A percentile compares a stretch with the other conserved stretches of the same genome.
phyloP scores from a whole-genome alignment of 345 rosid species.

The Diplotaxis tenuifolia region DNA sequence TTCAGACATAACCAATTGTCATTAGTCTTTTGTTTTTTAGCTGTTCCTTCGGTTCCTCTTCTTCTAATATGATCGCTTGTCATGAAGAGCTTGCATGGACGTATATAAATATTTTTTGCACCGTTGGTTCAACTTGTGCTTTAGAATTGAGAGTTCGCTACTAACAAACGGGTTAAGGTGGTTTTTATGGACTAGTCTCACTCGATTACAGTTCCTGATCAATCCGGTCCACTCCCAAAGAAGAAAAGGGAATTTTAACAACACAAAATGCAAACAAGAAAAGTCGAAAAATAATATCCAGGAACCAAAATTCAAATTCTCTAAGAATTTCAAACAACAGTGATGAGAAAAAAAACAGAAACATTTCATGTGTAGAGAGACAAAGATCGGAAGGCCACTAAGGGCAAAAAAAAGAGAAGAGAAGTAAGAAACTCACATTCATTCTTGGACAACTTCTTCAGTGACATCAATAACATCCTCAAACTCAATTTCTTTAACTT shows the following conservation, averaged over 20 bases:
- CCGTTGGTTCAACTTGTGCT: too few species aligned
- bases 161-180: neutral
- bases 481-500: constrained; percentile 52
- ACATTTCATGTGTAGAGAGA: neutral
- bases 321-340: neutral
- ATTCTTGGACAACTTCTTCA: constrained; percentile 37
- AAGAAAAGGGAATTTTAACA: neutral
- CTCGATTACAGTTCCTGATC: neutral
- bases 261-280: neutral
- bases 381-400: too few species aligned
- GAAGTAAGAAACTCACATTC: neutral
- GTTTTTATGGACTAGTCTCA: neutral
- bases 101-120: too few species aligned
- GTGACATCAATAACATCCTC: constrained; percentile 48
- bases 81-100: too few species aligned
- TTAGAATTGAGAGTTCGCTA: too few species aligned
- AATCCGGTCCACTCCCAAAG: neutral
- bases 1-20: too few species aligned
- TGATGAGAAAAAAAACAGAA: neutral
- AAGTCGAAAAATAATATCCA: neutral
- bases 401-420: too few species aligned
- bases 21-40: too few species aligned
- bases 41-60: too few species aligned
- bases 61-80: too few species aligned
- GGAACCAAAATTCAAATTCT: neutral